phyloP scores from a whole-genome alignment of 441 rosid genomes.

The Erodium chrysanthum region DNA sequence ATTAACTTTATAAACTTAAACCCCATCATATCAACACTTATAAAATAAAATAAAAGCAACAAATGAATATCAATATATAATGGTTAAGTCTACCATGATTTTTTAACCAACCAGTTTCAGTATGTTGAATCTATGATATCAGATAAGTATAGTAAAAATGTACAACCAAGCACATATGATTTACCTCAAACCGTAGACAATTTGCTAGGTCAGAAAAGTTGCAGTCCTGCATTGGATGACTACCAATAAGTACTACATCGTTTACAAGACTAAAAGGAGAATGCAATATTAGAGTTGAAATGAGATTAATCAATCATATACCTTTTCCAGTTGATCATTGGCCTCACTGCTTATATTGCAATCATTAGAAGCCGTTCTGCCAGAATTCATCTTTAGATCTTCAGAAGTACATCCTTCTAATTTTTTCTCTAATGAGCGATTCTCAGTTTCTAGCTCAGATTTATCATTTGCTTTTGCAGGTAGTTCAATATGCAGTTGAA shows the following conservation, averaged over 20 bases:
- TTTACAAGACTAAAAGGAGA: background rate
- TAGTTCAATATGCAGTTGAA: conserved; percentile 24
- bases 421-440: conserved; percentile 23
- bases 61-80: no score
- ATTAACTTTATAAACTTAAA: no score
- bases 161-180: conserved; percentile 6
- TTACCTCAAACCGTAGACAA: conserved; percentile 84
- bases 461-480: conserved; percentile 26
- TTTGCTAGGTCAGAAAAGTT: conserved; percentile 25
- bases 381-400: conserved; percentile 21
- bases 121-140: background rate
- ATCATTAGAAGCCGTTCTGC: conserved; percentile 23
- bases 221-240: conserved; percentile 32
- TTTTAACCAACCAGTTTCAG: no score
- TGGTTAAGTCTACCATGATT: no score
- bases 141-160: background rate
- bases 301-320: conserved; percentile 17
- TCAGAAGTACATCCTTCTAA: conserved; percentile 20
- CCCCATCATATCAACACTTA: no score
- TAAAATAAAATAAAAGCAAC: no score
- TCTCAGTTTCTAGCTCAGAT: conserved; percentile 26
- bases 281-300: background rate
- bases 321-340: conserved; percentile 31
- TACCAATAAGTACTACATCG: background rate
- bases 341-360: conserved; percentile 23